These are phyloP conservation scores for Arachis hypogaea DNA, from an alignment of 306 rosid genomes.

Conservation along the genomic window DNA sequence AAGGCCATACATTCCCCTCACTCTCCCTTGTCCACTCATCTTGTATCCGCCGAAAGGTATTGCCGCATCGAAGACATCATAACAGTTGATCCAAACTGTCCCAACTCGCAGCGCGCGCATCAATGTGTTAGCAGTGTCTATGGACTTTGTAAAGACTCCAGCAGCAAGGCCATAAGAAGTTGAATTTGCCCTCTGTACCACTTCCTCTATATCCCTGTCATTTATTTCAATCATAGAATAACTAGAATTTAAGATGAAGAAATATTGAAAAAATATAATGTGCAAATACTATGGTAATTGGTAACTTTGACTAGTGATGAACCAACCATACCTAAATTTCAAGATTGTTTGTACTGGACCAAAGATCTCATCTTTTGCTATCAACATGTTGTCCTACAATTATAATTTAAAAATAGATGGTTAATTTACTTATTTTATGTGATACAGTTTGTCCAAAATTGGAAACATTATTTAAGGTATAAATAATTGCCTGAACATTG, in stretches of 20 bases:
- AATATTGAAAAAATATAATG: constrained; percentile 3
- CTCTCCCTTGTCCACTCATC: constrained; percentile 86
- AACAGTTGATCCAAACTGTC: constrained; percentile 78
- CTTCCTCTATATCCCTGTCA: constrained; percentile 68
- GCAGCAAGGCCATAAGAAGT: constrained; percentile 80
- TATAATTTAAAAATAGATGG: constrained; percentile 35
- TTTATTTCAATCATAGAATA: constrained; percentile 24
- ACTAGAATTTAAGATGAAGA: neutral
- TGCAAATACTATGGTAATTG: neutral
- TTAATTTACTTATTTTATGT: constrained; percentile 8
- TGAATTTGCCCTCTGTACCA: constrained; percentile 67
- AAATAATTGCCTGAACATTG: constrained; percentile 56
- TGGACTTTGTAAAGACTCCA: constrained; percentile 64
- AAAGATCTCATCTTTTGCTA: constrained; percentile 83
- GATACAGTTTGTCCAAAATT: neutral
- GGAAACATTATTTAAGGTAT: constrained; percentile 12
- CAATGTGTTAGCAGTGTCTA: constrained; percentile 68
- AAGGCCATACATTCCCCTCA: constrained; percentile 72
- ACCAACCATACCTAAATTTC: constrained; percentile 58
- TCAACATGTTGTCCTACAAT: constrained; percentile 72
- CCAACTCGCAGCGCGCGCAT: constrained; percentile 72
- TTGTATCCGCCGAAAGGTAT: constrained; percentile 89
- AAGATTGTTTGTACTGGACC: constrained; percentile 78
- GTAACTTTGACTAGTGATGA: constrained; percentile 12
- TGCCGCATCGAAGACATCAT: constrained; percentile 75